Evolutionary conservation across 305 asterid species (phyloP), one percentile per base, ranked within the genome.

Genomic region (Plantago rigida): DNA sequence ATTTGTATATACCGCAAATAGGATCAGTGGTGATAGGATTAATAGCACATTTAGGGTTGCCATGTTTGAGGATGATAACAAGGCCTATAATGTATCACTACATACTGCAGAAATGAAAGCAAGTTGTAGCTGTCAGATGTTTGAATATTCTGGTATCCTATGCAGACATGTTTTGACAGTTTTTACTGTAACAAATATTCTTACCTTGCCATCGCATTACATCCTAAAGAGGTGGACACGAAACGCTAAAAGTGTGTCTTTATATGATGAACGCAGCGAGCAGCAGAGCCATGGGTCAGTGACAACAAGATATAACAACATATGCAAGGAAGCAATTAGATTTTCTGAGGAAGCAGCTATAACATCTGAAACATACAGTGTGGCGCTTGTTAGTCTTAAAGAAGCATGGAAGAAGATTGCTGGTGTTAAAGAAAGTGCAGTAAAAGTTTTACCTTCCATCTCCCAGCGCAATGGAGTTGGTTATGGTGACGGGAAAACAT

Each of bases 91-190:
- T 48, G 93, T 88, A 45, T 74, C 88, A 14, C 67, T 85, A 55
- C 79, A 81, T 79, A 58, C 74, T 67, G 76, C 75, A 31, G 95
- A 80, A 68, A 78, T 78, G 83, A 82, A 73, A 79, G 87, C 90
- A 67, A 76, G 67, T 63, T 88, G 96, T 70, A 88, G 90, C 69
- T 88, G 96, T 76, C 83, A 73, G 72, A 85, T 84, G 96, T 85
- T 85, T 62, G 96, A 88, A 70, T 79, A 79, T 70, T 81, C 84
- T 60, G 96, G 96, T 53, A 79, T 88, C 60, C 78, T 88, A 19
- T 88, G 95, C 65, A 84, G 93, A 71, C 96, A 88, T 66, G 69
- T 88, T 66, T 75, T 88, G 80, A 88, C 96, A 49, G 96, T 85
- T 55, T 88, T 88, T 81, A 84, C 96, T 17, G 96, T 88, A 51